Conservation (phyloP, 176 grass and related monocot genomes). For the Oryza australiensis region DNA sequence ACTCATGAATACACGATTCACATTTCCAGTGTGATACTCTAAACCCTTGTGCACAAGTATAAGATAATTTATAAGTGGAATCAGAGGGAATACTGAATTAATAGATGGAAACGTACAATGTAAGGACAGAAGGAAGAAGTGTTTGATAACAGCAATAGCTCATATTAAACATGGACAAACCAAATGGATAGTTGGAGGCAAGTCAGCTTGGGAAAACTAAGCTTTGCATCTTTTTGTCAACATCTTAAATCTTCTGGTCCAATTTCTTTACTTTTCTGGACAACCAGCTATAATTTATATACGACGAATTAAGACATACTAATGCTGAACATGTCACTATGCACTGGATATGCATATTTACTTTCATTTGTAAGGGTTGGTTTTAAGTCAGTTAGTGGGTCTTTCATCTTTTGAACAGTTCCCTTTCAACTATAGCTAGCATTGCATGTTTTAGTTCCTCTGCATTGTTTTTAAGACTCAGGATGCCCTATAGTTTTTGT, state of each 20-base stretch:
- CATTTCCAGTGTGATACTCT: no score
- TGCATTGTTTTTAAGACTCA: background rate
- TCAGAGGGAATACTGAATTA: no score
- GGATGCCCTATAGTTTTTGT: background rate
- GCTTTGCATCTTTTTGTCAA: background rate
- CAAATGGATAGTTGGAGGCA: background rate
- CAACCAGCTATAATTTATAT: background rate
- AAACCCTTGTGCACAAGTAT: no score
- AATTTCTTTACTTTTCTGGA: background rate
- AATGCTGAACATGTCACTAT: background rate
- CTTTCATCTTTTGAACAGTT: constrained; percentile 4
- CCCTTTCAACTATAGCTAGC: background rate
- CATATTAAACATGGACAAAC: background rate
- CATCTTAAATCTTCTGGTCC: background rate
- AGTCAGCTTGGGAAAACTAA: background rate
- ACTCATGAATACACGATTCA: background rate
- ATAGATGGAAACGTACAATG: no score
- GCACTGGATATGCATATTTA: background rate
- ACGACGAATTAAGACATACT: background rate
- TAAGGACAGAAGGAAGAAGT: no score
- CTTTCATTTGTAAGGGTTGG: background rate
- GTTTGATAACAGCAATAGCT: background rate
- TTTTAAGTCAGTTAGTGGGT: background rate
- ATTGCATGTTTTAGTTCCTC: background rate
- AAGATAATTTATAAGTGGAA: no score